These are phyloP conservation scores for Zoysia pacifica DNA, from an alignment of 176 grass and related monocot species.

Conservation along the genomic window DNA sequence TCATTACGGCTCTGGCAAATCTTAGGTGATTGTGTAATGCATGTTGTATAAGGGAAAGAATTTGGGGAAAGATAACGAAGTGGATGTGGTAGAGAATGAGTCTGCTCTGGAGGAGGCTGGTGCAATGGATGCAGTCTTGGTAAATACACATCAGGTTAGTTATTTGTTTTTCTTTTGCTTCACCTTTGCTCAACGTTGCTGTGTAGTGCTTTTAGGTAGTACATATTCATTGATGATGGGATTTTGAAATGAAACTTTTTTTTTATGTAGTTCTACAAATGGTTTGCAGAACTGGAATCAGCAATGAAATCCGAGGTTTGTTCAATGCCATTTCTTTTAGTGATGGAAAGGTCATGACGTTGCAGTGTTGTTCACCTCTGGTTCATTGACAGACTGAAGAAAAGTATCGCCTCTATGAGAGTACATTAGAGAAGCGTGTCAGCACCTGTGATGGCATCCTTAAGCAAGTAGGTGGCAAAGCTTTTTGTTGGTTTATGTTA, in stretches of 20 bases:
- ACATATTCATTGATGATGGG: background rate
- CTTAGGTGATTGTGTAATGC: background rate
- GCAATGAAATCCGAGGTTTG: slow-evolving; percentile 97
- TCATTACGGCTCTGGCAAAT: background rate
- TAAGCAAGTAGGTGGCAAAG: slow-evolving; percentile 65
- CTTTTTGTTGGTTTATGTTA: slow-evolving; percentile 34
- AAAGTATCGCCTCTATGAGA: slow-evolving; percentile 94
- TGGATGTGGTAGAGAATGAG: slow-evolving; percentile 45
- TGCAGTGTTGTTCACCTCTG: slow-evolving; percentile 24
- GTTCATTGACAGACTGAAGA: slow-evolving; percentile 78
- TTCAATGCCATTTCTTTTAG: slow-evolving; percentile 32
- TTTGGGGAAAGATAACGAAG: slow-evolving; percentile 49
- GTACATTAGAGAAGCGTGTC: slow-evolving; percentile 72
- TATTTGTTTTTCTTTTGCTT: background rate
- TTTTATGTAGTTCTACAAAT: slow-evolving; percentile 89
- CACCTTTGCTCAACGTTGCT: background rate
- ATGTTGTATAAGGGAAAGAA: slow-evolving; percentile 59
- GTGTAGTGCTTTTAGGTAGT: background rate
- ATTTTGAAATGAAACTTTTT: background rate
- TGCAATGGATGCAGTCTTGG: slow-evolving; percentile 77
- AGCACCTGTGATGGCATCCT: slow-evolving; percentile 88
- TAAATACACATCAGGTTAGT: slow-evolving; percentile 90
- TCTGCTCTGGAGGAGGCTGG: slow-evolving; percentile 58
- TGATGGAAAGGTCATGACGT: background rate
- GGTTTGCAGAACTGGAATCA: slow-evolving; percentile 93